Evolutionary conservation across 148 eudicot species (phyloP).

Genomic region (Diospyros lotus): DNA sequence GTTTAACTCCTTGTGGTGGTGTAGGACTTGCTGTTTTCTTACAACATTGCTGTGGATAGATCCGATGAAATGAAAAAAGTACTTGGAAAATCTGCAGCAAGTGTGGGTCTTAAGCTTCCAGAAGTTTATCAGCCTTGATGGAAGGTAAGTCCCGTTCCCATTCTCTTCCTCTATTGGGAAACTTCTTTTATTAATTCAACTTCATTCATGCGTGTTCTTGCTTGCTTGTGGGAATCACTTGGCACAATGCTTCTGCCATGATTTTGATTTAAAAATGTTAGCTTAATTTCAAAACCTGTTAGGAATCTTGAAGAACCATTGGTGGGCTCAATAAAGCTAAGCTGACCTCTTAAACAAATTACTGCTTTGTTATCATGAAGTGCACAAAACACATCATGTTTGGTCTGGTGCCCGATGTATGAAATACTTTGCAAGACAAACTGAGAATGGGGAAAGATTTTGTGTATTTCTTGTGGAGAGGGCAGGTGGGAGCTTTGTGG

Average conservation of each 20-base stretch:
- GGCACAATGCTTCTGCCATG: not conserved
- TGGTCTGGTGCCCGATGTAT: not conserved
- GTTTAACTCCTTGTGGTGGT: conserved; percentile 10
- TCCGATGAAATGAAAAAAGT: conserved; percentile 73
- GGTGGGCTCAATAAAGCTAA: not conserved
- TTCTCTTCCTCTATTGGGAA: not conserved
- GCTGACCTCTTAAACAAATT: not conserved
- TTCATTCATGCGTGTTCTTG: not conserved
- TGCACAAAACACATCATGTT: too few species aligned
- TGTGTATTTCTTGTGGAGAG: too few species aligned
- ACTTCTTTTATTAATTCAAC: not conserved
- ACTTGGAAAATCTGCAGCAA: conserved; percentile 88
- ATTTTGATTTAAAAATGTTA: not conserved
- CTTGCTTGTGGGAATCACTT: not conserved
- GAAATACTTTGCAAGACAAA: not conserved
- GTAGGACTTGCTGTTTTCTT: conserved; percentile 83
- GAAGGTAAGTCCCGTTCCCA: conserved; percentile 9
- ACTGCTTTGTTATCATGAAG: not conserved
- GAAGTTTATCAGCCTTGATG: conserved; percentile 66
- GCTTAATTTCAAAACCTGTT: not conserved
- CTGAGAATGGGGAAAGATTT: too few species aligned
- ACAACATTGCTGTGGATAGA: conserved; percentile 94
- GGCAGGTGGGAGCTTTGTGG: not conserved
- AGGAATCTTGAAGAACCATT: not conserved
- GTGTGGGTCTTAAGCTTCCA: conserved; percentile 95